A percentile compares a stretch with the other conserved stretches of the same genome.
Conservation (phyloP, 1,284 basidiomycete genomes). For the Amylostereum areolatum region DNA sequence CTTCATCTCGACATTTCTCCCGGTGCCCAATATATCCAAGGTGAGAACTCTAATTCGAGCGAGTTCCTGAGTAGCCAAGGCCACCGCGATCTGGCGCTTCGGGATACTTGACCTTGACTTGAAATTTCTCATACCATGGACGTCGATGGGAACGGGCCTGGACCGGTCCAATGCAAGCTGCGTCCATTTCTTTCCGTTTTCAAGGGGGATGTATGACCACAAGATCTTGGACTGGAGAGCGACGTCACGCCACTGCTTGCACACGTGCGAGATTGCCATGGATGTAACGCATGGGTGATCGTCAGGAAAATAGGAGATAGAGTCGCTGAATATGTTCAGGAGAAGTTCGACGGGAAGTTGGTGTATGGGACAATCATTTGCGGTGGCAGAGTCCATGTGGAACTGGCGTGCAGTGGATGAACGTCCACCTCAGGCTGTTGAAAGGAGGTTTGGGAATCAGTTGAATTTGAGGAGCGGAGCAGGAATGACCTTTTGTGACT, state of each 20-base stretch:
- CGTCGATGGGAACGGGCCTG: background rate
- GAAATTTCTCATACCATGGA: background rate
- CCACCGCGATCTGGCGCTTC: constrained; percentile 70
- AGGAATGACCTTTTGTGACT: no score
- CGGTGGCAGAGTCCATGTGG: no score
- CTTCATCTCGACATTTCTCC: no score
- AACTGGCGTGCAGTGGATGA: no score
- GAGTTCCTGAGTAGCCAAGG: constrained; percentile 19
- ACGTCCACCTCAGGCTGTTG: no score
- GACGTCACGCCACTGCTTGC: background rate
- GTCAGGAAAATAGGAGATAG: background rate
- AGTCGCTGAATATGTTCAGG: no score
- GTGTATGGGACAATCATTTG: no score
- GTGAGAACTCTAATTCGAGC: no score
- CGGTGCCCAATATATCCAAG: no score
- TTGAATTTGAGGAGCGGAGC: no score
- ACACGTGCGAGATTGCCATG: background rate
- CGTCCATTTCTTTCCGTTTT: background rate
- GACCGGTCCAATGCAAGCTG: background rate
- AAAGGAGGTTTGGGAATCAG: no score
- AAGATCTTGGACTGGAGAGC: background rate
- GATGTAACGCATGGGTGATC: background rate
- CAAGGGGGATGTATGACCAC: background rate
- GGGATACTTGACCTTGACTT: constrained; percentile 68
- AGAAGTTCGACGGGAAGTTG: no score